Evolutionary conservation across 1,139 yeast species (phyloP).

Genomic region (Taphrina populina): DNA sequence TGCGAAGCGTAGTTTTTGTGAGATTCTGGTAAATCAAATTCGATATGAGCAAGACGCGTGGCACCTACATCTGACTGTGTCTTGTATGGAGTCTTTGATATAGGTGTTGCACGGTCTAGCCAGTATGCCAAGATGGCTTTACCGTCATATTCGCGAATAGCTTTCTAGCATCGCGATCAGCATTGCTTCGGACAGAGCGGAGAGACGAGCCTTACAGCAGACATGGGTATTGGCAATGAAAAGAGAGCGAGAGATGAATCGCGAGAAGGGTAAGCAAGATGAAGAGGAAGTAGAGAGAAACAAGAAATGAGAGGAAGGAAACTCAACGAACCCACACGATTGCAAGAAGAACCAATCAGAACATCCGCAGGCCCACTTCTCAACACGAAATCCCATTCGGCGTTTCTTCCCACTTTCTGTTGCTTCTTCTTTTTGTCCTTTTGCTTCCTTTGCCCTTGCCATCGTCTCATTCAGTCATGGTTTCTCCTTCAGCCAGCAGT

Average conservation of each 20-base stretch:
- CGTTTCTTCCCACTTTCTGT: no score
- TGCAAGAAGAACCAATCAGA: no score
- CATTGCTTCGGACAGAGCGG: no score
- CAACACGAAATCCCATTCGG: no score
- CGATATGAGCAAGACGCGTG: slow-evolving; percentile 40
- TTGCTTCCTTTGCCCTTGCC: no score
- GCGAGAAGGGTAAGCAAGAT: not conserved
- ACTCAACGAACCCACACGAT: no score
- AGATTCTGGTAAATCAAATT: slow-evolving; percentile 45
- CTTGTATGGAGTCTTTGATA: slow-evolving; percentile 43
- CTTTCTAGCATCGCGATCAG: slow-evolving; percentile 49
- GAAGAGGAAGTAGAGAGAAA: not conserved
- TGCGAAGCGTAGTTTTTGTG: slow-evolving; percentile 46
- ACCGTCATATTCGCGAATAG: slow-evolving; percentile 53
- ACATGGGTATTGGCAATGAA: slow-evolving; percentile 17
- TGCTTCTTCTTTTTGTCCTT: no score
- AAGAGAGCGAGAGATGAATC: not conserved
- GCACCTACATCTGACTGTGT: slow-evolving; percentile 40
- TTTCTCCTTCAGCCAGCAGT: slow-evolving; percentile 1
- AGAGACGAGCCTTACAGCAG: slow-evolving; percentile 17
- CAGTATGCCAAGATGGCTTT: slow-evolving; percentile 51
- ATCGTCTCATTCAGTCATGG: not conserved
- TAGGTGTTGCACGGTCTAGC: slow-evolving; percentile 49
- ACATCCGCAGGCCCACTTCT: no score
- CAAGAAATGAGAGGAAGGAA: no score